Base-by-base conservation (phyloP, 768 basidiomycete genomes). In the Pholiota molesta region DNA sequence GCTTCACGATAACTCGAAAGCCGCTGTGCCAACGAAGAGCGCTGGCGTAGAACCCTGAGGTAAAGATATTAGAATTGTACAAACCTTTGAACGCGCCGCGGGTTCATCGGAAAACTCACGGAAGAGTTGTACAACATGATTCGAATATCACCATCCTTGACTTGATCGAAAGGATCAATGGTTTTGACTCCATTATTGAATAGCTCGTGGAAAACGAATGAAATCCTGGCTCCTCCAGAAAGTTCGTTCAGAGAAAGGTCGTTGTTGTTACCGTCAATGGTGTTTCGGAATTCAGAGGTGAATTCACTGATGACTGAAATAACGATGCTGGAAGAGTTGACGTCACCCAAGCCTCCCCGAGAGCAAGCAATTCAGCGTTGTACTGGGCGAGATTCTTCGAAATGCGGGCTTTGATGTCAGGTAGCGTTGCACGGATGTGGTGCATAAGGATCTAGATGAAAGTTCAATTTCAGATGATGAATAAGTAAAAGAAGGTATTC, bases 301-400 rank as follows among this genome's bases (percentile, higher is more conserved):
- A 99, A 99, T 75, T 99, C 97, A 52, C 96, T 99, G 72, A 99
- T 99, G 66, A 97, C 94, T n/a, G 90, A 87, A 13, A 99, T 87
- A 35, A 99, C 95, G 45, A 99, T 85, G 73, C 93, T 95, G 65
- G 92, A 91, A 13, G 93, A 90, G 75, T 89, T 92, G 65, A 79
- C 83, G 60, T 97, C 96, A 29, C 91, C 95, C 72, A 92, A 74
- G 13, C 93, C 80, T 13, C 97, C 97, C 97, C 97, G 33, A 99
- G 88, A 10, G 87, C 78, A 45, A 79, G 77, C 47, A 99, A 83
- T 74, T 99, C 97, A 1, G 87, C 80, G 61, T 85, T 93, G 81
- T 84, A 98, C 72, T 96, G 97, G 75, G 89, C 85, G 52, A 96
- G 83, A 69, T 98, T 95, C 63, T 90, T 84, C n/a, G 88, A 83